Base-by-base conservation (phyloP, 768 basidiomycete species). In the Tricholoma terreum region DNA sequence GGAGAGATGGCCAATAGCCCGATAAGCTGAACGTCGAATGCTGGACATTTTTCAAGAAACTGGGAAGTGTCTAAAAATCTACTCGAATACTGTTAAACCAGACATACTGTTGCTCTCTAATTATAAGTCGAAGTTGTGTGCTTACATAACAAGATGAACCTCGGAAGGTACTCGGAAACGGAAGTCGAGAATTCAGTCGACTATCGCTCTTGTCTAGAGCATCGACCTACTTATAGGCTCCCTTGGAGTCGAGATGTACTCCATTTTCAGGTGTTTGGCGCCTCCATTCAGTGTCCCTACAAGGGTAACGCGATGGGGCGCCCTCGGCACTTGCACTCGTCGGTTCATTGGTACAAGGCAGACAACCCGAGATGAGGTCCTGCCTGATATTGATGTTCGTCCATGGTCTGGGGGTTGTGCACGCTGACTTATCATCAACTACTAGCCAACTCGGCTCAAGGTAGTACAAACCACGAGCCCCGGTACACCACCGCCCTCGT, bases 401-500 rank as follows among this genome's bases (percentile, higher is more conserved):
- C 34, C n/a, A 30, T 48, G 34, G 48, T 19, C 6, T 36, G 21
- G 35, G 4, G 53, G 38, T 50, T 36, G 17, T 43, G 24, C 4
- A 33, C 9, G 19, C n/a, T 22, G 36, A 24, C 3, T 27, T 53
- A 27, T 36, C 10, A 8, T 49, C 48, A 42, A 45, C 27, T 17
- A 21, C 36, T 42, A 90, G 88, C 76, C 80, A 43, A 77, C 79
- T 1, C 69, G 71, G 42, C 79, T 90, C 40, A 73, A 83, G 58
- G 63, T 89, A 22, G 72, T 67, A 9, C 71, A 67, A 49, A 86
- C 77, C 31, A 17, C 69, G 19, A 79, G 75, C 24, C 91, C 89
- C 0, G 83, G 83, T 61, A 71, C 78, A 6, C 75, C 83, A 6
- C 91, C 93, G 2, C 80, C 85, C 0, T 77, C 86, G 10, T 81